These are phyloP conservation scores for Phytopythium litorale DNA, from an alignment of 352 stramenopile genomes.

Conservation along the genomic window DNA sequence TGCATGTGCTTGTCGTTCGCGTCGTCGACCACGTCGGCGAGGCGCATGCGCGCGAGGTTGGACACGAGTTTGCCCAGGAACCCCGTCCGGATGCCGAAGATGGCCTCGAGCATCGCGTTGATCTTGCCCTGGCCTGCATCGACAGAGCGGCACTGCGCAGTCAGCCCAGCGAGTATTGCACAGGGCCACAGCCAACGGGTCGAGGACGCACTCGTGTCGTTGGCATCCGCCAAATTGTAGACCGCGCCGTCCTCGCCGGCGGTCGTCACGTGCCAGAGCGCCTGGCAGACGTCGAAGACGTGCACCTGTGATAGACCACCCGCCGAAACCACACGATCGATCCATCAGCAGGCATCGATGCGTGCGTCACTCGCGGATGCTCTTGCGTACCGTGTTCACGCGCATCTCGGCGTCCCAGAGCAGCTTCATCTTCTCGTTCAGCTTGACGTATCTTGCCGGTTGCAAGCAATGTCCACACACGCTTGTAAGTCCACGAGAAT, in stretches of 20 bases:
- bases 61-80: conserved; percentile 87
- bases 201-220: conserved; percentile 67
- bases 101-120: conserved; percentile 62
- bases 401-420: conserved; percentile 86
- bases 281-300: conserved; percentile 71
- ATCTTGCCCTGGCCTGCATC: conserved; percentile 72
- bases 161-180: neutral
- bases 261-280: conserved; percentile 70
- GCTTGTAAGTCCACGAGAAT: neutral
- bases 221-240: conserved; percentile 87
- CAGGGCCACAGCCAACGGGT: neutral
- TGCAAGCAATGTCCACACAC: neutral
- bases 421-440: conserved; percentile 87
- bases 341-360: neutral
- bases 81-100: conserved; percentile 82
- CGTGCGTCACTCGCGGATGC: neutral
- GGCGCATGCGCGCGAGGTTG: conserved; percentile 70
- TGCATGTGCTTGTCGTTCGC: conserved; percentile 91
- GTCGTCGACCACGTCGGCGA: conserved; percentile 82
- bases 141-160: neutral
- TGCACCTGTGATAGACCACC: conserved; percentile 44
- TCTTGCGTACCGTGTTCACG: conserved; percentile 68
- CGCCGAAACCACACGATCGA: conserved; percentile 1
- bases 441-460: conserved; percentile 60
- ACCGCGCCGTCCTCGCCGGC: conserved; percentile 48